These are phyloP conservation scores for Thecamonas trahens DNA, from an alignment of 78 protist genomes.

Conservation along the genomic window DNA sequence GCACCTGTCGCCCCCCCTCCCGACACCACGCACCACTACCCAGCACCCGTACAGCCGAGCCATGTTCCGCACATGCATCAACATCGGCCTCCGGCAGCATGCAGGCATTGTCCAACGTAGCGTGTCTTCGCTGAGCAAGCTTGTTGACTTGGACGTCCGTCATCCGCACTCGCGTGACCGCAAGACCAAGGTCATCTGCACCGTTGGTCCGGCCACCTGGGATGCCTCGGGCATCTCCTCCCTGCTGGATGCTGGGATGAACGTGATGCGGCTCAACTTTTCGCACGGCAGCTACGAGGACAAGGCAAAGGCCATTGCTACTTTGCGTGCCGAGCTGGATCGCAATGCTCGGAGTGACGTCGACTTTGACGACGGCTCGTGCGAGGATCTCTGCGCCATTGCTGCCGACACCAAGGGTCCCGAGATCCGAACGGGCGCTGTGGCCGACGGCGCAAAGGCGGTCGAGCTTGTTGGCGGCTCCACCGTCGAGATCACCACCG, in stretches of 20 bases:
- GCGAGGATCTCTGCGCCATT: constrained; percentile 9
- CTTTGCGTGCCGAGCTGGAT: neutral
- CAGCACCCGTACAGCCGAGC: too few relatives aligned
- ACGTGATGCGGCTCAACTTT: constrained; percentile 70
- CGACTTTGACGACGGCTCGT: neutral
- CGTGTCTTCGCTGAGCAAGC: too few relatives aligned
- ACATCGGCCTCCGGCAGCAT: too few relatives aligned
- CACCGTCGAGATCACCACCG: neutral
- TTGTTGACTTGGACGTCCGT: too few relatives aligned
- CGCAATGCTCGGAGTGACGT: neutral
- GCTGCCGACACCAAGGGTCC: constrained; percentile 68
- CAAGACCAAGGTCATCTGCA: constrained; percentile 41
- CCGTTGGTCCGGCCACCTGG: constrained; percentile 18
- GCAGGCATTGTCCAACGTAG: too few relatives aligned
- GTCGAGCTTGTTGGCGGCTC: neutral
- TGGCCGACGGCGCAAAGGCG: constrained; percentile 8
- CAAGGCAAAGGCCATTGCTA: constrained; percentile 5
- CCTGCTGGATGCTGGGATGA: constrained; percentile 58
- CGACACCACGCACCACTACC: too few relatives aligned
- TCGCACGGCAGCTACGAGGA: constrained; percentile 62
- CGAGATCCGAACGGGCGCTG: constrained; percentile 55
- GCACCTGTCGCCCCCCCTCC: too few relatives aligned
- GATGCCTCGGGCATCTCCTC: neutral
- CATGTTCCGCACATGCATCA: too few relatives aligned
- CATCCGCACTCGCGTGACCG: too few relatives aligned